Base-by-base conservation (phyloP, 345 rosid genomes). In the Brassica nigra region DNA sequence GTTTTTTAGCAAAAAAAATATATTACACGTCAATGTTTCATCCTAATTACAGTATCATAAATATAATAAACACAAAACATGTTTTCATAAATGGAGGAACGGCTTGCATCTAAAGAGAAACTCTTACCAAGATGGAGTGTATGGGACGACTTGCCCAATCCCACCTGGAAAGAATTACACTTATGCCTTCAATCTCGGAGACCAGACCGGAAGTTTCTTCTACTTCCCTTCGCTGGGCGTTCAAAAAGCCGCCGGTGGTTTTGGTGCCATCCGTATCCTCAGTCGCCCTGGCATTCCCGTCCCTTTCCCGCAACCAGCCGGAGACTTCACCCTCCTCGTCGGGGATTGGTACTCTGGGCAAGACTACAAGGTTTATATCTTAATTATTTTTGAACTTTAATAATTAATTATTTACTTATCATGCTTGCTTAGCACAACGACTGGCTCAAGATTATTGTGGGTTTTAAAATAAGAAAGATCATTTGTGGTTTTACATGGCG, bases 241-340 rank as follows among this genome's bases (percentile, higher is more conserved):
- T 83, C 99, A 92, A 83, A 95, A 92, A 86, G 94, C 97, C 14
- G 92, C 94, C 10, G 99, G 99, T 6, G 98, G 86, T 18, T 95
- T 82, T 31, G 99, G 99, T 2, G 92, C 87, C 64, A 81, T 95
- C 78, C 86, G 86, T 68, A 84, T 95, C 76, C 93, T 89, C 11
- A 95, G 97, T 61, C 88, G 97, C 27, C 95, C 97, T 1, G 55
- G 30, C 14, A 91, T 95, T 62, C 99, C 99, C 3, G 94, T 92
- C 61, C 98, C 99, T 8, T 95, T 92, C 77, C 81, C 88, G 0
- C 86, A 87, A 64, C 99, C 99, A 0, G 87, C 87, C 2, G 94
- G 87, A 2, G 99, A 95, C 80, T 86, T 83, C 86, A 86, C 94
- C 52, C 47, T 95, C 59, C 93, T 92, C 37, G 86, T 91, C 1